Evolutionary conservation across 768 basidiomycete species (phyloP).

Genomic region (Piloderma croceum): DNA sequence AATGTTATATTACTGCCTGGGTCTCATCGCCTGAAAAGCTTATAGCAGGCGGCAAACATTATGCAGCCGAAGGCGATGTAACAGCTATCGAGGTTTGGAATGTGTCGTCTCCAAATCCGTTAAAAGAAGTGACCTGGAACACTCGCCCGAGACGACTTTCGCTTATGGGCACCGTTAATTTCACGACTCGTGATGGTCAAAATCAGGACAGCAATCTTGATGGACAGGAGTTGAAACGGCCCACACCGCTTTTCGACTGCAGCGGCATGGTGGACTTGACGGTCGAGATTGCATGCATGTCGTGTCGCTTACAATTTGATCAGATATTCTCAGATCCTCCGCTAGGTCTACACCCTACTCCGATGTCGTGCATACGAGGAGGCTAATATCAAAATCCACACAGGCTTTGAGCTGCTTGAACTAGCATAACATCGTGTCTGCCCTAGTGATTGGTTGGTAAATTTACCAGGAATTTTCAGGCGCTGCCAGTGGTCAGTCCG

Average conservation of each 20-base stretch:
- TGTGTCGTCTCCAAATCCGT: conserved; percentile 6
- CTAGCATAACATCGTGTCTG: conserved; percentile 7
- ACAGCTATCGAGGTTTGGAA: no score
- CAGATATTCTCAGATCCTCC: conserved; percentile 16
- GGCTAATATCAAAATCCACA: not conserved
- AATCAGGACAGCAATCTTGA: conserved; percentile 1
- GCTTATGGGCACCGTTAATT: conserved; percentile 15
- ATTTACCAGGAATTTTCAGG: no score
- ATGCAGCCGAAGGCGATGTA: conserved; percentile 9
- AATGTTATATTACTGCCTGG: conserved; percentile 13
- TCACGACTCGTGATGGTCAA: no score
- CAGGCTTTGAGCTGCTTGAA: conserved; percentile 13
- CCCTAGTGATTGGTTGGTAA: no score
- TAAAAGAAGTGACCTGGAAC: conserved; percentile 10
- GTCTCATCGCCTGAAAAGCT: conserved; percentile 11
- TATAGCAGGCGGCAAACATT: conserved; percentile 9
- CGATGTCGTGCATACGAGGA: not conserved
- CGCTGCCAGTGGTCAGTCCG: no score
- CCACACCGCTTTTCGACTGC: conserved; percentile 10
- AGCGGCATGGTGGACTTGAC: conserved; percentile 5
- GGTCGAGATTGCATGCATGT: conserved; percentile 13
- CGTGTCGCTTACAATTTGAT: conserved; percentile 13
- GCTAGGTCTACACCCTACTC: conserved; percentile 8
- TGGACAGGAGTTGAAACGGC: conserved; percentile 8
- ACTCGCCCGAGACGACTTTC: conserved; percentile 11